Conservation (phyloP, 2,329 filamentous ascomycete species). For the Botrytis fabae region DNA sequence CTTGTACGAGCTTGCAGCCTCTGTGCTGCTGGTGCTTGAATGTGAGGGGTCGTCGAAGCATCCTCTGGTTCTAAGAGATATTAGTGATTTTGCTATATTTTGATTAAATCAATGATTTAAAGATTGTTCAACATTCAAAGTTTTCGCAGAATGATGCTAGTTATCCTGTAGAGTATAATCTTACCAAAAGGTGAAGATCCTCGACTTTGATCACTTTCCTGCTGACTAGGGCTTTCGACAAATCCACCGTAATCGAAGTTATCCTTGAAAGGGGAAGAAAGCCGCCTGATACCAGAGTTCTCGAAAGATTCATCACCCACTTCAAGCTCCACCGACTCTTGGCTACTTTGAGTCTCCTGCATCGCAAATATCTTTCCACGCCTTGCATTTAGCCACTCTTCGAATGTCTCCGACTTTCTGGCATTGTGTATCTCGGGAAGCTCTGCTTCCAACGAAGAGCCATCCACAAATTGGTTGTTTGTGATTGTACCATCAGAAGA, state of each 20-base stretch:
- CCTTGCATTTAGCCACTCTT: slow-evolving; percentile 8
- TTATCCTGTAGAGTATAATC: neutral
- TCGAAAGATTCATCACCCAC: slow-evolving; percentile 14
- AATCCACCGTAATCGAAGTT: slow-evolving; percentile 39
- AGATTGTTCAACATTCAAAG: neutral
- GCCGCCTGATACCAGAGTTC: neutral
- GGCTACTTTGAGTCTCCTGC: slow-evolving; percentile 16
- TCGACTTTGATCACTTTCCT: slow-evolving; percentile 15
- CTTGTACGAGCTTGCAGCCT: slow-evolving; percentile 26
- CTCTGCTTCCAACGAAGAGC: neutral
- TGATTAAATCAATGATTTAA: neutral
- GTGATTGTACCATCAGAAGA: slow-evolving; percentile 2
- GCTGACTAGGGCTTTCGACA: slow-evolving; percentile 30
- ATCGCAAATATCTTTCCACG: slow-evolving; percentile 3
- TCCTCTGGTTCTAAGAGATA: slow-evolving; percentile 34
- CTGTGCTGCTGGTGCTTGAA: slow-evolving; percentile 24
- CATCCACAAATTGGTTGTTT: neutral
- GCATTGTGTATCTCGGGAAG: neutral
- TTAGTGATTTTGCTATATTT: slow-evolving; percentile 16
- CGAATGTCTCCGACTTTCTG: neutral
- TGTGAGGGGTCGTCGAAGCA: slow-evolving; percentile 35
- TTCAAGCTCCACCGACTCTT: slow-evolving; percentile 6
- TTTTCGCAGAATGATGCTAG: neutral
- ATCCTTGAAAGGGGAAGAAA: slow-evolving; percentile 31
- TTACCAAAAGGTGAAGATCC: slow-evolving; percentile 32